These are phyloP conservation scores for Xylariaceae sp. DNA, from an alignment of 2,329 filamentous ascomycete species.

Conservation along the genomic window DNA sequence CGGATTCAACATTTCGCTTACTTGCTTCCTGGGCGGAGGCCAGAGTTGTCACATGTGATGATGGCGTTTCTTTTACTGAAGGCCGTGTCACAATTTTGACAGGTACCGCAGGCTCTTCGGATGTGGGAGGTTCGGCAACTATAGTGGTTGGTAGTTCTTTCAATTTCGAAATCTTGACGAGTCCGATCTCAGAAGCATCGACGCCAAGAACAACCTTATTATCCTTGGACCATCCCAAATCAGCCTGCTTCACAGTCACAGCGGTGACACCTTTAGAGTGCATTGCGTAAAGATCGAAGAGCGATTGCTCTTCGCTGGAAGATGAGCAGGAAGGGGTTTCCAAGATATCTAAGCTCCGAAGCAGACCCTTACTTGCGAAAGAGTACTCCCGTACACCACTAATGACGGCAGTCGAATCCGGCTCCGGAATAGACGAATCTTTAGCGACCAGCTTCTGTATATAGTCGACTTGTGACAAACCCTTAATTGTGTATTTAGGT, in stretches of 20 bases:
- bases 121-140: slow-evolving; percentile 43
- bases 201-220: slow-evolving; percentile 80
- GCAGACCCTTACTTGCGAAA: slow-evolving; percentile 76
- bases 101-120: slow-evolving; percentile 38
- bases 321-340: slow-evolving; percentile 62
- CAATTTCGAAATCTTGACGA: slow-evolving; percentile 71
- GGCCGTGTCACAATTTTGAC: slow-evolving; percentile 27
- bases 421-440: slow-evolving; percentile 70
- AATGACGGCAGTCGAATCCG: slow-evolving; percentile 94
- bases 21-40: slow-evolving; percentile 25
- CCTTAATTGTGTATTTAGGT: slow-evolving; percentile 80
- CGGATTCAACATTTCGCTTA: slow-evolving; percentile 27
- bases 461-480: slow-evolving; percentile 83
- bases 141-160: slow-evolving; percentile 48
- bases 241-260: slow-evolving; percentile 76
- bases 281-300: slow-evolving; percentile 96
- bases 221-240: slow-evolving; percentile 87
- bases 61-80: slow-evolving; percentile 29
- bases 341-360: slow-evolving; percentile 87
- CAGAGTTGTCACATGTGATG: slow-evolving; percentile 20
- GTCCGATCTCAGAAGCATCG: slow-evolving; percentile 68
- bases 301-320: slow-evolving; percentile 62
- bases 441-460: slow-evolving; percentile 72
- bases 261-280: slow-evolving; percentile 96
- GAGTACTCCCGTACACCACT: slow-evolving; percentile 95